Evolutionary conservation across 257 asterid genomes (phyloP).

Genomic region (Thymus quinquecostatus): DNA sequence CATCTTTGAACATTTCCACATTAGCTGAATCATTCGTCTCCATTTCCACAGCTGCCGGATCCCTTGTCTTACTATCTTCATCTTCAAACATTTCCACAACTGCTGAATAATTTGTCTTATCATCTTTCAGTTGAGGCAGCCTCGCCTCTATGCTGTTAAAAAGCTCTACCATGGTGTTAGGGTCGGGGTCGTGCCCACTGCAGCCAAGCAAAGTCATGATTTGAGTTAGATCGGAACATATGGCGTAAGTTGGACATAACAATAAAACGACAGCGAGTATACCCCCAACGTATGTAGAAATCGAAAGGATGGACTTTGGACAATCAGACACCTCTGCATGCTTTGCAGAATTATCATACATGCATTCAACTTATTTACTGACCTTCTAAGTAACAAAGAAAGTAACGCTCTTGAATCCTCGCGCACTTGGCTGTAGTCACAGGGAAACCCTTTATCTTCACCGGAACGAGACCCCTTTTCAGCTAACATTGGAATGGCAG

Average conservation of each 20-base stretch:
- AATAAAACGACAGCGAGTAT: not conserved
- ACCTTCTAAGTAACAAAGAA: conserved; percentile 20
- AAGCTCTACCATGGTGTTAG: conserved; percentile 12
- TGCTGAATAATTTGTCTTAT: too few species aligned
- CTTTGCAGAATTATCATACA: too few species aligned
- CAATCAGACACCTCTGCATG: too few species aligned
- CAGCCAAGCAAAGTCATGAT: not conserved
- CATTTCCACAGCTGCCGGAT: too few species aligned
- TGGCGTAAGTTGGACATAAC: not conserved
- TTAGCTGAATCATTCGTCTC: too few species aligned
- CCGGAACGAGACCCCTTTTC: not conserved
- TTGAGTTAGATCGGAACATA: too few species aligned
- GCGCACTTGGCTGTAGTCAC: not conserved
- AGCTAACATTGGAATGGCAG: not conserved
- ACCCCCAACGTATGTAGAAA: too few species aligned
- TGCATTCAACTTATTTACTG: not conserved
- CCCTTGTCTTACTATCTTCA: too few species aligned
- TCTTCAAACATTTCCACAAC: too few species aligned
- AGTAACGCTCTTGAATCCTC: not conserved
- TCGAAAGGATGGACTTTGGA: too few species aligned
- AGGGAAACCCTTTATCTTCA: conserved; percentile 21
- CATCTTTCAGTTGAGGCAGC: conserved; percentile 28
- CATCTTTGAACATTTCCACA: not conserved
- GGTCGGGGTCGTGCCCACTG: conserved; percentile 20
- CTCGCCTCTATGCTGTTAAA: conserved; percentile 30